These are phyloP conservation scores for Mycena indigotica DNA, from an alignment of 768 basidiomycete species.

Conservation along the genomic window DNA sequence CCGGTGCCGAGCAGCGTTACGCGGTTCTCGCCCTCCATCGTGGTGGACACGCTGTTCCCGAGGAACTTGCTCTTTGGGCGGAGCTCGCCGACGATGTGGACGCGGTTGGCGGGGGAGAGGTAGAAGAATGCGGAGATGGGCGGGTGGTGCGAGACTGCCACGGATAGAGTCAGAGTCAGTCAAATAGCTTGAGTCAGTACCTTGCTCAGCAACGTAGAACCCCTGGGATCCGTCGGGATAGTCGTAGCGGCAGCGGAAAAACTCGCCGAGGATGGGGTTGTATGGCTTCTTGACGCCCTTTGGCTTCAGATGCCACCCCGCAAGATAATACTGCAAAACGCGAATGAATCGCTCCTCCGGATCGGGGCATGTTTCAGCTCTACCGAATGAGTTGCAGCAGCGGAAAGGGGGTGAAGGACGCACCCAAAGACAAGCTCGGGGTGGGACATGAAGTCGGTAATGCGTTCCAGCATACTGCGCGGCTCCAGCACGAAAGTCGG, in stretches of 20 bases:
- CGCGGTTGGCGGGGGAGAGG: slow-evolving; percentile 84
- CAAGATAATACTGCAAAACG: slow-evolving; percentile 92
- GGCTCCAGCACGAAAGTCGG: slow-evolving; percentile 97
- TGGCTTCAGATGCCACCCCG: slow-evolving; percentile 99
- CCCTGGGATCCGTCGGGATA: slow-evolving; percentile 89
- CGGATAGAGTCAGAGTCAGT: too few species aligned
- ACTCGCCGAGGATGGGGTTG: slow-evolving; percentile 96
- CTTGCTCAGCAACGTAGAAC: slow-evolving; percentile 97
- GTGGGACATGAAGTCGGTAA: slow-evolving; percentile 99
- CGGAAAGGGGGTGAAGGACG: slow-evolving; percentile 4
- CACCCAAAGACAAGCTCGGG: slow-evolving; percentile 96
- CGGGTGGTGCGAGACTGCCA: slow-evolving; percentile 90
- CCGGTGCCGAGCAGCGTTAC: slow-evolving; percentile 80
- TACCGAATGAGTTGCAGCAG: slow-evolving; percentile 33
- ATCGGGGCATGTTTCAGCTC: slow-evolving; percentile 77
- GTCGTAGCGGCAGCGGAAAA: slow-evolving; percentile 94
- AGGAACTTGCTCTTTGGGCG: slow-evolving; percentile 95
- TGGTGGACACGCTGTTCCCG: slow-evolving; percentile 94
- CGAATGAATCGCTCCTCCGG: slow-evolving; percentile 90
- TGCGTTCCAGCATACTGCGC: slow-evolving; percentile 94
- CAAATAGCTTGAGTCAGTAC: slow-evolving; percentile 37
- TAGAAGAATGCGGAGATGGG: slow-evolving; percentile 97
- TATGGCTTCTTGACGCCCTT: slow-evolving; percentile 99
- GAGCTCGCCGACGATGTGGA: slow-evolving; percentile 89
- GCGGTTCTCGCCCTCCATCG: slow-evolving; percentile 95